Conservation (phyloP, 345 rosid genomes). For the Abelmoschus esculentus region DNA sequence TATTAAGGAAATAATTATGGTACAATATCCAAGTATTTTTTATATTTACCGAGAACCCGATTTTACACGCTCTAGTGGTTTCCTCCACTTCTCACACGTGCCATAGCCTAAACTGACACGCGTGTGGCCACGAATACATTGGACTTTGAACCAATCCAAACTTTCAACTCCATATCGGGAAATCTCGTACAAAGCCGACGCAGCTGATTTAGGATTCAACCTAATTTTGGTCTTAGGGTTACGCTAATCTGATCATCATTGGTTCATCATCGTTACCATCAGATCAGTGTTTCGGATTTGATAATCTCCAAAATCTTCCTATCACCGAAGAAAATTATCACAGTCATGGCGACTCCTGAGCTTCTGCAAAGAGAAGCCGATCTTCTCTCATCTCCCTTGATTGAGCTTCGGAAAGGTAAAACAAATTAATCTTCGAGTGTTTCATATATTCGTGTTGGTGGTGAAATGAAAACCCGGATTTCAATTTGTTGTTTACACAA, state of each 20-base stretch:
- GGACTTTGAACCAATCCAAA: neutral
- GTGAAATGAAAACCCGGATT: neutral
- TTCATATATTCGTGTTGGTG: neutral
- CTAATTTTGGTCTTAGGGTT: neutral
- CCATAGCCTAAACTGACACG: neutral
- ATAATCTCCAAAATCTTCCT: neutral
- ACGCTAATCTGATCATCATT: neutral
- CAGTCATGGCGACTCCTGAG: conserved; percentile 61
- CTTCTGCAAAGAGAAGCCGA: conserved; percentile 48
- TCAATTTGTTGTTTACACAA: neutral
- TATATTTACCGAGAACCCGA: too few species aligned
- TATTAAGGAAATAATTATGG: too few species aligned
- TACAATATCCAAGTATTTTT: too few species aligned
- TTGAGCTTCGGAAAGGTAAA: conserved; percentile 38
- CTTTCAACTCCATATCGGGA: neutral
- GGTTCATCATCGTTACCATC: neutral
- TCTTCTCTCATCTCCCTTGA: conserved; percentile 40
- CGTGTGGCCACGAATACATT: neutral
- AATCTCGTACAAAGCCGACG: neutral
- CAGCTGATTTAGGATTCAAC: neutral
- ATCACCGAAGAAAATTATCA: conserved; percentile 5
- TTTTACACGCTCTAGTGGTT: too few species aligned
- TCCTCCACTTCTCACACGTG: neutral
- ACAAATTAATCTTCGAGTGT: neutral
- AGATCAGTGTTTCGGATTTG: neutral